Conservation (phyloP, 129 eudicot genomes). For the Flaveria trinervia region DNA sequence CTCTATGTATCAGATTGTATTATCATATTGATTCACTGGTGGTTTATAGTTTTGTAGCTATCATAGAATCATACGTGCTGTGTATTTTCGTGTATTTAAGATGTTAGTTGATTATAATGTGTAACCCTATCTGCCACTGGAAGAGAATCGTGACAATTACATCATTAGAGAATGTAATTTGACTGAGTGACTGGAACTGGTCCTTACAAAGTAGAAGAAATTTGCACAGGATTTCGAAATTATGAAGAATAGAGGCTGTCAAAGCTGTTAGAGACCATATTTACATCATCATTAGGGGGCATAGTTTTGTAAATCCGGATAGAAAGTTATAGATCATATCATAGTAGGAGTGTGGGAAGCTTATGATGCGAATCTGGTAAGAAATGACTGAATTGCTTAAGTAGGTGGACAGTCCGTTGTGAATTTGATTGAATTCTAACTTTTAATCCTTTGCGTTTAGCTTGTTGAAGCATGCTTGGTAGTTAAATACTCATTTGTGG, state of each 20-base stretch:
- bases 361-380: not conserved
- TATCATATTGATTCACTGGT: not conserved
- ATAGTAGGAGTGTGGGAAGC: not conserved
- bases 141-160: not conserved
- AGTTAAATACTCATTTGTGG: not conserved
- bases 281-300: not conserved
- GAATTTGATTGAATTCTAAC: slow-evolving; percentile 1
- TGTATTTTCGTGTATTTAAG: not conserved
- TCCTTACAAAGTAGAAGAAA: not conserved
- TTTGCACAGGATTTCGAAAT: not conserved
- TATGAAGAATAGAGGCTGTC: too few relatives aligned
- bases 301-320: not conserved
- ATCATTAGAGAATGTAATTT: not conserved
- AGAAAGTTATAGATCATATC: not conserved
- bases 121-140: not conserved
- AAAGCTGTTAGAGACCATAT: not conserved
- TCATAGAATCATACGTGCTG: too few relatives aligned
- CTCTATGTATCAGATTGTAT: not conserved
- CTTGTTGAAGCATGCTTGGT: not conserved
- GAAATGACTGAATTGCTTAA: not conserved
- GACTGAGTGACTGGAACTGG: not conserved
- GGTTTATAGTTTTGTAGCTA: not conserved
- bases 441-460: not conserved
- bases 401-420: slow-evolving; percentile 4
- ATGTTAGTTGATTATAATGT: slow-evolving; percentile 6